Evolutionary conservation across 1,284 basidiomycete species (phyloP).

Genomic region (Lentinus polychrous): DNA sequence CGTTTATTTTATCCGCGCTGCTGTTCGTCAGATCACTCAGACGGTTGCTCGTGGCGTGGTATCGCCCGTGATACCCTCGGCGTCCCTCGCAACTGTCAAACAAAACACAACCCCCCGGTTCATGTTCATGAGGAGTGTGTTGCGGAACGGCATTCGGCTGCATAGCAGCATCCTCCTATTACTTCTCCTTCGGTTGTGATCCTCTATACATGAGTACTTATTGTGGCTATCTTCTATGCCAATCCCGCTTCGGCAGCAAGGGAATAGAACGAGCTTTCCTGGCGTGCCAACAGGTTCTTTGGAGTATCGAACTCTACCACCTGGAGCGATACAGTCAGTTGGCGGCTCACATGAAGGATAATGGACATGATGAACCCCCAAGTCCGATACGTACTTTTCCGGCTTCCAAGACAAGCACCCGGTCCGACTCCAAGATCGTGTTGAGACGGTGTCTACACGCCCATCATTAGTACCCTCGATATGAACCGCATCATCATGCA

Average conservation of each 20-base stretch:
- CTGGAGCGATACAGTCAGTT: conserved; percentile 21
- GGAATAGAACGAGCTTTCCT: conserved; percentile 48
- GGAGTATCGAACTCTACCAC: conserved; percentile 74
- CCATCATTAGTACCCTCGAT: background rate
- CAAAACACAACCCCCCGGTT: too few relatives aligned
- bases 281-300: conserved; percentile 48
- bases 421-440: conserved; percentile 85
- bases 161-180: too few relatives aligned
- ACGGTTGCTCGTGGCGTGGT: too few relatives aligned
- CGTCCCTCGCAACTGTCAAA: too few relatives aligned
- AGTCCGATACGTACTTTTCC: conserved; percentile 45
- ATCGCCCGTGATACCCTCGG: too few relatives aligned
- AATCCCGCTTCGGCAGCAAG: conserved; percentile 54
- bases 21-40: too few relatives aligned
- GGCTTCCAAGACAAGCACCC: conserved; percentile 78
- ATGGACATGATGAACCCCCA: too few relatives aligned
- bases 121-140: too few relatives aligned
- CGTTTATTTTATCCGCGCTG: too few relatives aligned
- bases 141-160: too few relatives aligned
- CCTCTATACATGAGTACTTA: too few relatives aligned
- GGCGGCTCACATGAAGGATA: conserved; percentile 2
- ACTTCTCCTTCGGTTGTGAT: too few relatives aligned
- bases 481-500: conserved; percentile 6
- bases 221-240: conserved; percentile 10
- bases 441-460: conserved; percentile 72